Evolutionary conservation across 805 yeast genomes (phyloP), one percentile per base, ranked within the genome.

Genomic region (Kodamaea jinghongensis): DNA sequence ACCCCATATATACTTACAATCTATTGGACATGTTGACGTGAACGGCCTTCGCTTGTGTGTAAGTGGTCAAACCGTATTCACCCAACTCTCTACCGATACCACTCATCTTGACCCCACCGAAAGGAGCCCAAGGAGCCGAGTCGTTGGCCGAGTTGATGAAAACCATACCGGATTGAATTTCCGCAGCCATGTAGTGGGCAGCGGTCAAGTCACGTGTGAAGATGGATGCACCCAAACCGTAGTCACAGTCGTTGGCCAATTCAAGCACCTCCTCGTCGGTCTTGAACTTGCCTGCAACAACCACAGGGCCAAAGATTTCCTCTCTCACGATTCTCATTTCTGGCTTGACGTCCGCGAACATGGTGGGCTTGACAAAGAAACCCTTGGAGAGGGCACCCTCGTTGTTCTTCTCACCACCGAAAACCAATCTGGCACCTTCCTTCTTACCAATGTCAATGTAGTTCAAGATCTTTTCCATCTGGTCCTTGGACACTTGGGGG

Each of bases 221-320:
- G 8, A 87, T 76, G 56, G 90, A 83, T 4, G 90, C 86, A 7
- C 90, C 95, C 41, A 87, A 75, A 4, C 96, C 96, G 56, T 86
- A 87, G 38, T 72, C 73, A 8, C 88, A 73, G 51, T 76, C 77
- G 60, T 87, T 87, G 49, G 95, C 95, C 44, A 71, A 71, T 45
- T 60, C 65, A 17, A 87, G 47, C 4, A 79, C 95, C 54, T 86
- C 90, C 36, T 78, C 83, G 48, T 79, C 83, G 22, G 79, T 67
- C 27, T 66, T 56, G 65, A 87, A 87, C 60, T 76, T 78, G 42
- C 82, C 77, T 26, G 83, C 70, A 6, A 79, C 71, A 17, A 82
- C 87, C 25, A 87, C 96, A 11, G 96, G 96, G 13, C 96, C 96
- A 60, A 87, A 87, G 43, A 87, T 86, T 63, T 87, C 96, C 61